phyloP scores from a whole-genome alignment of 202 grass and related monocot species.

The Elaeis oleifera region DNA sequence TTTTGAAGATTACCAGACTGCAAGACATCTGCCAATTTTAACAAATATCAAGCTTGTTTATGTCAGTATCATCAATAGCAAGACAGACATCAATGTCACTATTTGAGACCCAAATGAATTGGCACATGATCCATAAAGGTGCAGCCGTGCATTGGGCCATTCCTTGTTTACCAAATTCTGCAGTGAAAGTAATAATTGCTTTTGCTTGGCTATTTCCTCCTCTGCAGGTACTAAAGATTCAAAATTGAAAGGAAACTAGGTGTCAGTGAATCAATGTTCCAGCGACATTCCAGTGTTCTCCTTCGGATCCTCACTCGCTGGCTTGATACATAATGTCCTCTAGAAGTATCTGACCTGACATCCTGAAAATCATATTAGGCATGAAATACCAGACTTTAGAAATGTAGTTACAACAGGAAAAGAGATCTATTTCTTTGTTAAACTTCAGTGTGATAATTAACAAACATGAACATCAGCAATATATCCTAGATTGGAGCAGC shows the following conservation, averaged over 20 bases:
- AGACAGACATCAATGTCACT: slow-evolving; percentile 98
- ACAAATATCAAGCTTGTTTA: slow-evolving; percentile 80
- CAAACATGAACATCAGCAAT: no score
- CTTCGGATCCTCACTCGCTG: slow-evolving; percentile 65
- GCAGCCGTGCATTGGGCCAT: slow-evolving; percentile 74
- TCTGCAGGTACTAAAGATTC: slow-evolving; percentile 65
- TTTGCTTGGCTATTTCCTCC: slow-evolving; percentile 83
- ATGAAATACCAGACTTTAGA: slow-evolving; percentile 1
- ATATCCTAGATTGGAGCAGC: no score
- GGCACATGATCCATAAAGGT: slow-evolving; percentile 94
- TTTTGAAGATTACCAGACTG: slow-evolving; percentile 78
- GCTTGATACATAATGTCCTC: slow-evolving; percentile 75
- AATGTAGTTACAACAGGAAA: no score
- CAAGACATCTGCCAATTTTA: slow-evolving; percentile 85
- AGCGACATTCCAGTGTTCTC: slow-evolving; percentile 58
- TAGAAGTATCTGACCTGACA: slow-evolving; percentile 71
- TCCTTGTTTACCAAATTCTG: slow-evolving; percentile 64
- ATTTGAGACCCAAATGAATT: slow-evolving; percentile 83
- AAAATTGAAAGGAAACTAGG: slow-evolving; percentile 63
- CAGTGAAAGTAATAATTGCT: slow-evolving; percentile 47
- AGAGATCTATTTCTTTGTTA: no score
- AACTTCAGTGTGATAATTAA: no score
- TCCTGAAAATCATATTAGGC: slow-evolving; percentile 44
- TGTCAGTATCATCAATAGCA: slow-evolving; percentile 51
- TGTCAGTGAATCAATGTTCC: slow-evolving; percentile 63